A percentile compares a stretch with the other conserved stretches of the same genome.
Evolutionary conservation across 1,284 basidiomycete genomes (phyloP).

Genomic region (Ganoderma sinense): DNA sequence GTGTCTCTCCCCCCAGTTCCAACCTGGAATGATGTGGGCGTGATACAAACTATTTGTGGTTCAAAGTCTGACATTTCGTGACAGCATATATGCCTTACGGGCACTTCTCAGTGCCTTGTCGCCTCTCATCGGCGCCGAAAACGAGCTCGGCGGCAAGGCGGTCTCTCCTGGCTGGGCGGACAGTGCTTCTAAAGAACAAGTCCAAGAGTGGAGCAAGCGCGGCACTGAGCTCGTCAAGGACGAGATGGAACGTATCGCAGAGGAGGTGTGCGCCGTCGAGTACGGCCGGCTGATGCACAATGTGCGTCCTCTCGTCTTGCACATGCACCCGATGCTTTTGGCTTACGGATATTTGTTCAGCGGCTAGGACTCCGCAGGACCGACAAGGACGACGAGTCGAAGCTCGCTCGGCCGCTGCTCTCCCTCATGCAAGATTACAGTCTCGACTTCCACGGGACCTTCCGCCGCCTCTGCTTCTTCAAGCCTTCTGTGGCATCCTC

Average conservation of each 20-base stretch:
- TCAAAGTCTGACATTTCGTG: slow-evolving; percentile 10
- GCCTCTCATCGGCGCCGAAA: slow-evolving; percentile 85
- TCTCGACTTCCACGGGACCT: slow-evolving; percentile 87
- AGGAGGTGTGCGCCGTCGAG: slow-evolving; percentile 61
- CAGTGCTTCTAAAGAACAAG: slow-evolving; percentile 56
- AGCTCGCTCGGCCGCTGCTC: slow-evolving; percentile 70
- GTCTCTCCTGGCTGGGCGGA: slow-evolving; percentile 72
- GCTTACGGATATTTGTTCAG: slow-evolving; percentile 42
- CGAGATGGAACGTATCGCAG: slow-evolving; percentile 66
- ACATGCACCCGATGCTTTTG: neutral
- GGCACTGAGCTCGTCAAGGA: slow-evolving; percentile 60
- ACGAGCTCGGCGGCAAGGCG: slow-evolving; percentile 57
- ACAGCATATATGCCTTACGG: slow-evolving; percentile 79
- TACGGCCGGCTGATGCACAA: slow-evolving; percentile 75
- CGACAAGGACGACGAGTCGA: slow-evolving; percentile 64
- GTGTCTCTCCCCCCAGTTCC: slow-evolving; percentile 33
- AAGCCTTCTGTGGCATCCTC: slow-evolving; percentile 50
- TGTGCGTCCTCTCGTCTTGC: slow-evolving; percentile 45
- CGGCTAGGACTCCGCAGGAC: slow-evolving; percentile 75
- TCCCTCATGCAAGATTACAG: slow-evolving; percentile 72
- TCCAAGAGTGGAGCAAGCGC: slow-evolving; percentile 67
- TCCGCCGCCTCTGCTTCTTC: slow-evolving; percentile 77
- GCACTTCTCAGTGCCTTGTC: slow-evolving; percentile 79
- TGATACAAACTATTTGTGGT: slow-evolving; percentile 51
- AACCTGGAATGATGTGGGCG: slow-evolving; percentile 50